Evolutionary conservation across 148 eudicot species (phyloP).

Genomic region (Vaccinium vitisidaea): DNA sequence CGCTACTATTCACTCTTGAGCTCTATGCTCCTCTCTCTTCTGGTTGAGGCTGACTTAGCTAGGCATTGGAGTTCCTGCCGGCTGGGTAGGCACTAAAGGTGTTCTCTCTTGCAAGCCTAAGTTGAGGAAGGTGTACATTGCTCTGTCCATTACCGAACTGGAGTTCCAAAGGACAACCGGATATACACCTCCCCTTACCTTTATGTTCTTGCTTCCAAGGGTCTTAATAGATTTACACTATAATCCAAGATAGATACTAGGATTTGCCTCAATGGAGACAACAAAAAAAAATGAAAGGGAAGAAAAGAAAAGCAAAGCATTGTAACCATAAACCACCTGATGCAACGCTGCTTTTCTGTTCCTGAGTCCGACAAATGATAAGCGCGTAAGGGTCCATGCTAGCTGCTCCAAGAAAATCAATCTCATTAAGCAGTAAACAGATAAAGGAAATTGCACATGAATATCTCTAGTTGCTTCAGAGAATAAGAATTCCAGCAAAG

Average conservation of each 20-base stretch:
- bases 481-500: not conserved
- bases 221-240: not conserved
- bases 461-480: not conserved
- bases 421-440: not conserved
- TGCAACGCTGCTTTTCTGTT: constrained; percentile 71
- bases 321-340: constrained; percentile 37
- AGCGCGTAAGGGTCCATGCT: constrained; percentile 72
- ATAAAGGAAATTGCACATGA: not conserved
- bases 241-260: not conserved
- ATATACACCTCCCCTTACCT: not conserved
- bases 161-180: too few relatives aligned
- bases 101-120: too few relatives aligned
- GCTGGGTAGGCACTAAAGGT: too few relatives aligned
- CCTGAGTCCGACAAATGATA: constrained; percentile 64
- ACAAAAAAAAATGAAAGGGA: not conserved
- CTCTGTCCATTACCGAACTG: too few relatives aligned
- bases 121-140: too few relatives aligned
- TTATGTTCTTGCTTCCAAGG: not conserved
- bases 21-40: too few relatives aligned
- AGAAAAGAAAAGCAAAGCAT: not conserved
- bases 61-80: too few relatives aligned
- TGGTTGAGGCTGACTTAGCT: too few relatives aligned
- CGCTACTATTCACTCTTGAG: too few relatives aligned
- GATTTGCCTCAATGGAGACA: not conserved
- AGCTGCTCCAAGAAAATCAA: constrained; percentile 36